Evolutionary conservation across 1,284 basidiomycete species (phyloP).

Genomic region (Pseudozyma hubeiensis): DNA sequence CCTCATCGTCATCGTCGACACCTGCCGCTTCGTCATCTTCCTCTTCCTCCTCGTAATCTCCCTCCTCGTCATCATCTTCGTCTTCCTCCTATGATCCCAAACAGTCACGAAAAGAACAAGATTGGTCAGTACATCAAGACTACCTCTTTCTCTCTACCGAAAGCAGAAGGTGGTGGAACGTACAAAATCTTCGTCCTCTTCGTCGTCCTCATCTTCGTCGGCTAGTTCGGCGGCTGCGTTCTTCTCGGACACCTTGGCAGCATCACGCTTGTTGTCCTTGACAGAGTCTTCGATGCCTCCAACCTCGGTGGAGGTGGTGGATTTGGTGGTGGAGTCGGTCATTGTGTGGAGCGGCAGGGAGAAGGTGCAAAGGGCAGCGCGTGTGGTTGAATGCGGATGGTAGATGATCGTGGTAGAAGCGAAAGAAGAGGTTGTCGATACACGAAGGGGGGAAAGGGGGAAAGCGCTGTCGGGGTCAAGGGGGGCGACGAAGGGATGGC

Average conservation of each 20-base stretch:
- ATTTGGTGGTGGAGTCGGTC: conserved; percentile 20
- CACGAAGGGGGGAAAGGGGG: too few relatives aligned
- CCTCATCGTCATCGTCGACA: conserved; percentile 33
- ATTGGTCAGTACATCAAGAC: neutral
- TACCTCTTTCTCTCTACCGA: too few relatives aligned
- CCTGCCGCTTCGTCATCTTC: conserved; percentile 16
- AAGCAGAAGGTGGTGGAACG: neutral
- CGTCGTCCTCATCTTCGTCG: conserved; percentile 41
- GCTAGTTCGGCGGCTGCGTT: conserved; percentile 23
- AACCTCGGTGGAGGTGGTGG: conserved; percentile 5
- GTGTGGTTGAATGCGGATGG: neutral
- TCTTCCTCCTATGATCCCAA: conserved; percentile 20
- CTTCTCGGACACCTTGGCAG: conserved; percentile 30
- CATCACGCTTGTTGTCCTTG: conserved; percentile 42
- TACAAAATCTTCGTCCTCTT: conserved; percentile 48
- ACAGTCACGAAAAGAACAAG: too few relatives aligned
- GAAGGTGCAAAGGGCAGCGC: too few relatives aligned
- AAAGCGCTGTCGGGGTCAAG: too few relatives aligned
- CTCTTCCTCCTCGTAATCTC: conserved; percentile 29
- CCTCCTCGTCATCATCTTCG: conserved; percentile 43
- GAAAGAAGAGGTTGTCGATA: too few relatives aligned
- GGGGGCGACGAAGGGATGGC: too few relatives aligned
- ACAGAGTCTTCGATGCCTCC: conserved; percentile 28
- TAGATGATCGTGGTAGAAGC: too few relatives aligned
- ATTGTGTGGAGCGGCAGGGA: conserved; percentile 5